phyloP scores from a whole-genome alignment of 2,329 filamentous ascomycete genomes.

The Cytospora paraplurivora region DNA sequence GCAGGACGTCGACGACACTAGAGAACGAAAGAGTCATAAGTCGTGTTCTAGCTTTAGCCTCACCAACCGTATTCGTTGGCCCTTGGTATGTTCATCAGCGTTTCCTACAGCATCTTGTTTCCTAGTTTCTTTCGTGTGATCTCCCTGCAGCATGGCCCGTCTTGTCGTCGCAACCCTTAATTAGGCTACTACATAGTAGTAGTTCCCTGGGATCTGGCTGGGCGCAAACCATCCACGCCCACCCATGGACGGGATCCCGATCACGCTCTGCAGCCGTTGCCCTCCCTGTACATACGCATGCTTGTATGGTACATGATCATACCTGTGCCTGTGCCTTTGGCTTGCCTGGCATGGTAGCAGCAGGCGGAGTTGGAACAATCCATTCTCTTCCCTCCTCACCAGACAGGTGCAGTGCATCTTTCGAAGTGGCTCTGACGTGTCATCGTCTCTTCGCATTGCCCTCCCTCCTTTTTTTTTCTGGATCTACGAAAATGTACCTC shows the following conservation, averaged over 20 bases:
- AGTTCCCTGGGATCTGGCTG: slow-evolving; percentile 14
- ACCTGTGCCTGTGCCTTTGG: slow-evolving; percentile 15
- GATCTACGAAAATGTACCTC: background rate
- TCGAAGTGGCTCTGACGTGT: slow-evolving; percentile 37
- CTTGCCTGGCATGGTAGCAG: slow-evolving; percentile 15
- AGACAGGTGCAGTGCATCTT: slow-evolving; percentile 17
- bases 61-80: background rate
- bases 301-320: slow-evolving; percentile 13
- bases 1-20: background rate
- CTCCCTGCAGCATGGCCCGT: slow-evolving; percentile 15
- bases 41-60: background rate
- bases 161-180: slow-evolving; percentile 14
- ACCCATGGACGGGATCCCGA: slow-evolving; percentile 19
- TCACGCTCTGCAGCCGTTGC: slow-evolving; percentile 26
- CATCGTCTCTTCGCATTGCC: slow-evolving; percentile 23
- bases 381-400: slow-evolving; percentile 4
- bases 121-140: background rate
- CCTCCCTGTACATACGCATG: slow-evolving; percentile 16
- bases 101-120: slow-evolving; percentile 8
- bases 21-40: background rate
- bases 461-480: background rate
- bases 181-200: background rate
- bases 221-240: slow-evolving; percentile 22
- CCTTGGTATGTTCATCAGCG: slow-evolving; percentile 3
- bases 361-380: slow-evolving; percentile 18